Percentiles rank a stretch among this genome's conserved stretches.
These are phyloP conservation scores for Apiospora koreana DNA, from an alignment of 2,329 filamentous ascomycete genomes.

Conservation along the genomic window DNA sequence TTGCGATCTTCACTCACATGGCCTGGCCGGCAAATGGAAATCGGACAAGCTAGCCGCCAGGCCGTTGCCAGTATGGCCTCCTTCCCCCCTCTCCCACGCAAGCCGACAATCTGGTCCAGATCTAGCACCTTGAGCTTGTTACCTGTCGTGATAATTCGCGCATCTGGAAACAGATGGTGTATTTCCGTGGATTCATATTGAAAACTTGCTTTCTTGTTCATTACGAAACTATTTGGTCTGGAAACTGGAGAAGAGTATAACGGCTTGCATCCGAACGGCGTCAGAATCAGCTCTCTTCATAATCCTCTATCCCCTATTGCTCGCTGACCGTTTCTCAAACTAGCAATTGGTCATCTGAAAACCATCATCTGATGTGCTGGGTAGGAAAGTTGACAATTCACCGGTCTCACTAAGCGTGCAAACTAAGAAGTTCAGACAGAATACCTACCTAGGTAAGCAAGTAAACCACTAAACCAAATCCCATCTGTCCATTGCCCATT, in stretches of 20 bases:
- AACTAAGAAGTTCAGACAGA: background rate
- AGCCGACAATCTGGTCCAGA: background rate
- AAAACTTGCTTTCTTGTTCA: background rate
- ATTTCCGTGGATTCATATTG: background rate
- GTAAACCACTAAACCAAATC: background rate
- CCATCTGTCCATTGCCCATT: no score
- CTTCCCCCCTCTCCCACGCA: background rate
- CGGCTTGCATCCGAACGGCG: background rate
- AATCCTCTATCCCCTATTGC: no score
- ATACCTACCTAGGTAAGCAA: no score
- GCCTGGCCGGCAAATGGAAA: background rate
- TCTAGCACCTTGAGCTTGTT: background rate
- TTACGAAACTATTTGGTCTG: background rate
- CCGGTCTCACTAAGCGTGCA: background rate
- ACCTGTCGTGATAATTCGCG: background rate
- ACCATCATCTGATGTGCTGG: background rate
- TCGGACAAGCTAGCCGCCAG: background rate
- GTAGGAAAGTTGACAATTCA: background rate
- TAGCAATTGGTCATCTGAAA: background rate
- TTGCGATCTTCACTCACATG: background rate
- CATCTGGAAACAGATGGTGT: background rate
- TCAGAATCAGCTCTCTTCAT: background rate
- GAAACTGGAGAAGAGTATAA: background rate
- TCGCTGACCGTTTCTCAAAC: no score
- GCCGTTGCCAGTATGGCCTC: background rate